Evolutionary conservation across 1,284 basidiomycete species (phyloP), one percentile per base, ranked within the genome.

Genomic region (Tremellales sp.): DNA sequence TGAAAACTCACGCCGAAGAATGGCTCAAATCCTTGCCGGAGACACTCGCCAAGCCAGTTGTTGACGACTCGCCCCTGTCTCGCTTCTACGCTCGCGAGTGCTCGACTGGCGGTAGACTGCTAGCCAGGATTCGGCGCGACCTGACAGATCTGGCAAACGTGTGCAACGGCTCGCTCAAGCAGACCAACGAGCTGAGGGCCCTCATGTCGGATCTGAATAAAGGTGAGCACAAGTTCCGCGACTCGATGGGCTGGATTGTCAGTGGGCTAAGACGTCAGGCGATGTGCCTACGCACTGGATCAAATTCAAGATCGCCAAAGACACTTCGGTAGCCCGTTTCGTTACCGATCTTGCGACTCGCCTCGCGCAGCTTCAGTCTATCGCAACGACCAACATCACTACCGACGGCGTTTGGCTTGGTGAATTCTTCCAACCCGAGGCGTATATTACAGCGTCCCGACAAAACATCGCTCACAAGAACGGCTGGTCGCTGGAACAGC

Each of bases 401-500:
- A 26, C 39, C 8, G 24, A 40, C n/a, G 60, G 87, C 54, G 79
- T 91, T 29, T 90, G 88, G 86, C 80, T 96, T 12, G 91, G 92
- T 27, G 88, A 89, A 0, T 72, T 97, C 46, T 96, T 97, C 81
- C 92, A 89, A 80, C 93, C 93, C 1, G 89, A 93, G 65, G 91
- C 90, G 2, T 96, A 91, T 71, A 81, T 97, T 62, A 96, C 92
- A 0, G 92, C 92, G 1, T 93, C 90, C 1, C 81, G 92, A 46
- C 93, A 97, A 73, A 84, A 87, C 15, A 86, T 92, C 7, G 92
- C 92, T 2, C 91, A 96, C 69, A 80, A 84, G 49, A 90, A 87
- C 75, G 83, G 84, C 56, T 89, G 87, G 84, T 92, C 89, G 70
- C 76, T 97, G 56, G 92, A 97, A 73, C 90, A 89, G n/a, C 72